Evolutionary conservation across 192 early-diverging fungal genomes (phyloP).

Genomic region (Mortierella hygrophila): DNA sequence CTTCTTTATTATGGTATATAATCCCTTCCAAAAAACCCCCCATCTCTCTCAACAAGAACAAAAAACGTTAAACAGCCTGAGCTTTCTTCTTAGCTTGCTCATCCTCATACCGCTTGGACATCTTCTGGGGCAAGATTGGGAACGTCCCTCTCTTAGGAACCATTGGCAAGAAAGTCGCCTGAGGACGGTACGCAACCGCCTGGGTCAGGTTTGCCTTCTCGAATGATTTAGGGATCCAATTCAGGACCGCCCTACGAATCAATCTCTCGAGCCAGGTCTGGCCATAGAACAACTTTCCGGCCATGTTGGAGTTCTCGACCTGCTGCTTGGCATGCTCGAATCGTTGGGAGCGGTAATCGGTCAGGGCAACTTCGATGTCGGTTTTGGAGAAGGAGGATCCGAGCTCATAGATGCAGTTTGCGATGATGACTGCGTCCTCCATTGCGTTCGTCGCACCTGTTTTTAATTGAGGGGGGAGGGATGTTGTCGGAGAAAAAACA

Average conservation of each 20-base stretch:
- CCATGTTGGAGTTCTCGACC: constrained; percentile 8
- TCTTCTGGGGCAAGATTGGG: constrained; percentile 16
- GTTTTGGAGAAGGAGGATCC: background rate
- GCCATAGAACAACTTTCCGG: background rate
- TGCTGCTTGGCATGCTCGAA: constrained; percentile 20
- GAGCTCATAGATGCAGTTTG: constrained; percentile 35
- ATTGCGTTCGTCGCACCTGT: constrained; percentile 32
- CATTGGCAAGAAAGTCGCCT: constrained; percentile 39
- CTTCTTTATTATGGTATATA: background rate
- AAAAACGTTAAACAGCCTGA: background rate
- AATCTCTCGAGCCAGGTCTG: constrained; percentile 15
- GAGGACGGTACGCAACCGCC: constrained; percentile 26
- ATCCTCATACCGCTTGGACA: constrained; percentile 22
- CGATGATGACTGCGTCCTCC: constrained; percentile 36
- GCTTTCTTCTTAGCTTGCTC: constrained; percentile 5
- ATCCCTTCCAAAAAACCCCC: no score
- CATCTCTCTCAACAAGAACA: background rate
- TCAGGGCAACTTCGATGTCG: constrained; percentile 1
- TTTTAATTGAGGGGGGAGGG: background rate
- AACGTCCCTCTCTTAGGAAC: constrained; percentile 17
- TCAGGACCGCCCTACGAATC: constrained; percentile 18
- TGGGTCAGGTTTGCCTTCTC: background rate
- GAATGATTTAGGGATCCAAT: constrained; percentile 12
- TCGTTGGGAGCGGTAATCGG: constrained; percentile 20
- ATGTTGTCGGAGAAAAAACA: background rate